phyloP scores from a whole-genome alignment of 2,329 filamentous ascomycete genomes.

The Talaromyces sp. region DNA sequence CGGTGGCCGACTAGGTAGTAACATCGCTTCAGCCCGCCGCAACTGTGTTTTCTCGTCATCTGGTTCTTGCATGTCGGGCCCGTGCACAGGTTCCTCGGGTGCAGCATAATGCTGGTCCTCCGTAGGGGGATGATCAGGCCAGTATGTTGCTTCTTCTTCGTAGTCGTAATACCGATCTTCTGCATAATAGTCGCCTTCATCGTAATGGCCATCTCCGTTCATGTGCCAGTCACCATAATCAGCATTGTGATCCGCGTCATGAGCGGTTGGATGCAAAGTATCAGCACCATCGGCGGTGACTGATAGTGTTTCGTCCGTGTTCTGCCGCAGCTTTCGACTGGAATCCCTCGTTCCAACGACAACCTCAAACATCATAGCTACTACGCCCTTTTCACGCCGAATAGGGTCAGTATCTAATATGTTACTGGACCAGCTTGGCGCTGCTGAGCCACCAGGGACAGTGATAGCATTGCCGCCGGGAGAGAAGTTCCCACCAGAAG shows the following conservation, averaged over 20 bases:
- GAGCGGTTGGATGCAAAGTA: conserved; percentile 24
- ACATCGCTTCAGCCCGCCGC: conserved; percentile 67
- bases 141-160: conserved; percentile 18
- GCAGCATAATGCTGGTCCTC: conserved; percentile 22
- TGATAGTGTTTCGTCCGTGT: conserved; percentile 29
- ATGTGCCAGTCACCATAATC: conserved; percentile 1
- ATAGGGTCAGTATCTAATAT: conserved; percentile 85
- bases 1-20: conserved; percentile 76
- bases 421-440: conserved; percentile 48
- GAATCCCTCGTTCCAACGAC: conserved; percentile 82
- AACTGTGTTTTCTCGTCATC: conserved; percentile 79
- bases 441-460: conserved; percentile 29
- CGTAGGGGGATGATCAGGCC: conserved; percentile 25
- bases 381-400: conserved; percentile 84
- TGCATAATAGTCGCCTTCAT: conserved; percentile 23
- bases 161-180: conserved; percentile 24
- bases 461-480: conserved; percentile 35
- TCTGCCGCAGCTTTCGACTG: conserved; percentile 47
- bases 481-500: conserved; percentile 41
- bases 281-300: conserved; percentile 18
- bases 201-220: conserved; percentile 26
- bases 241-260: conserved; percentile 13
- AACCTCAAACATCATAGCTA: conserved; percentile 79
- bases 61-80: conserved; percentile 54
- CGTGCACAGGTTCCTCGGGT: conserved; percentile 27